Conservation (phyloP, 108 stramenopile genomes). For the Bacterosira constricta region DNA sequence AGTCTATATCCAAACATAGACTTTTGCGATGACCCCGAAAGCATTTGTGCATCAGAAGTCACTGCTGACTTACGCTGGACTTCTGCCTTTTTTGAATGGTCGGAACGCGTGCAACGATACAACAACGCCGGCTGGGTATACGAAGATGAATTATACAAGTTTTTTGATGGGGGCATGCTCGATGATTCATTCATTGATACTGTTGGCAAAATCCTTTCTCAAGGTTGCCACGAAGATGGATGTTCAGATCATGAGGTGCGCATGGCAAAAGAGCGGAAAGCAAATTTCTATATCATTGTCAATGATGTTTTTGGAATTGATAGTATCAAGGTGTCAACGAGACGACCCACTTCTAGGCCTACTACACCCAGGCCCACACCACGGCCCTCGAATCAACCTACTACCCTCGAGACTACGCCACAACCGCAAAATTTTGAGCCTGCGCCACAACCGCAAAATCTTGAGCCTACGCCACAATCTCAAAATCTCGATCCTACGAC, state of each 20-base stretch:
- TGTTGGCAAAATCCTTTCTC: conserved; percentile 21
- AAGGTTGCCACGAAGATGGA: conserved; percentile 25
- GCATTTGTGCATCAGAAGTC: conserved; percentile 19
- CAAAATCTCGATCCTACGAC: neutral
- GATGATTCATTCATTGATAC: conserved; percentile 37
- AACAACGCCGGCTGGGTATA: conserved; percentile 20
- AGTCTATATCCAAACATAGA: conserved; percentile 39
- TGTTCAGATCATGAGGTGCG: conserved; percentile 30
- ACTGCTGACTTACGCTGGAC: conserved; percentile 40
- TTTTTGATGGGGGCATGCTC: conserved; percentile 28
- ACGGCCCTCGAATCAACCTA: neutral
- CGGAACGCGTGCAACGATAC: conserved; percentile 35
- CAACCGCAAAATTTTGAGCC: neutral
- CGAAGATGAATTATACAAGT: conserved; percentile 9
- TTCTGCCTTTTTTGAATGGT: conserved; percentile 42
- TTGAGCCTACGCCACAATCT: neutral
- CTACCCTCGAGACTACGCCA: neutral
- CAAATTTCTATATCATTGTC: conserved; percentile 35
- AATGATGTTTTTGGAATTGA: conserved; percentile 26
- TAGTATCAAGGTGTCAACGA: neutral
- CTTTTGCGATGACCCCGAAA: conserved; percentile 40
- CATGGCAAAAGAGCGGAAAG: conserved; percentile 14
- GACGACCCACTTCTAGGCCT: neutral
- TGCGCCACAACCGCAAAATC: neutral
- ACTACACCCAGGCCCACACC: no score